These are phyloP conservation scores for Fusarium sp. DNA, from an alignment of 2,329 filamentous ascomycete species.

Conservation along the genomic window DNA sequence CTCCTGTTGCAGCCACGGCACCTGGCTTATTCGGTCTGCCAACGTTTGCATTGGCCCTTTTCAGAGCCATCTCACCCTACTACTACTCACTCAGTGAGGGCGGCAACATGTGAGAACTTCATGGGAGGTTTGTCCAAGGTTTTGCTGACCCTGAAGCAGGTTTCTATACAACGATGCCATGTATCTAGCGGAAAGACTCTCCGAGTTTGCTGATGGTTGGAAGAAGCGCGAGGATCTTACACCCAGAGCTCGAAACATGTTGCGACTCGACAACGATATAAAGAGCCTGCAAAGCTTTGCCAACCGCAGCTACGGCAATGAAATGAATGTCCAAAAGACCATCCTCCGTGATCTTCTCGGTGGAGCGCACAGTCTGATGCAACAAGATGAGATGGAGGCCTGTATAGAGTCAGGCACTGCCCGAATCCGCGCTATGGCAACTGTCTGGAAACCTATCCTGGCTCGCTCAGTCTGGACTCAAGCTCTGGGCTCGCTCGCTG, in stretches of 20 bases:
- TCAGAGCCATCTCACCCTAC: slow-evolving; percentile 78
- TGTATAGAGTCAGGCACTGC: slow-evolving; percentile 64
- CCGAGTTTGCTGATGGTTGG: slow-evolving; percentile 62
- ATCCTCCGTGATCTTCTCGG: slow-evolving; percentile 71
- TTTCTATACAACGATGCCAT: slow-evolving; percentile 75
- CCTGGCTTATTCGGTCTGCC: slow-evolving; percentile 77
- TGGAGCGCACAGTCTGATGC: slow-evolving; percentile 68
- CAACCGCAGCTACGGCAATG: slow-evolving; percentile 69
- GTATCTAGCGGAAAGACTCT: slow-evolving; percentile 69
- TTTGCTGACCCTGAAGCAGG: slow-evolving; percentile 52
- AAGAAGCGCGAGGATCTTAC: slow-evolving; percentile 64
- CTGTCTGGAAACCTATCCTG: slow-evolving; percentile 68
- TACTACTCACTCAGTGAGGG: slow-evolving; percentile 73
- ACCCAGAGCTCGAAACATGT: slow-evolving; percentile 62
- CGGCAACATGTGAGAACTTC: slow-evolving; percentile 69
- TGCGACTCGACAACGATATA: slow-evolving; percentile 69
- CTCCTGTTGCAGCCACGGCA: slow-evolving; percentile 74
- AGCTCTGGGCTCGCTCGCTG: slow-evolving; percentile 69
- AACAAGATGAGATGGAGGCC: slow-evolving; percentile 65
- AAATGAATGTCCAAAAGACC: slow-evolving; percentile 70
- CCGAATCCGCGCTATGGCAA: slow-evolving; percentile 64
- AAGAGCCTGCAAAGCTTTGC: slow-evolving; percentile 69
- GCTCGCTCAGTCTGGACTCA: slow-evolving; percentile 71
- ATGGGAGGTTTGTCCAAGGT: neutral
- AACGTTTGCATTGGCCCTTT: slow-evolving; percentile 79